Evolutionary conservation across 352 stramenopile species (phyloP), one percentile per base, ranked within the genome.

Genomic region (Phytophthora cactorum): DNA sequence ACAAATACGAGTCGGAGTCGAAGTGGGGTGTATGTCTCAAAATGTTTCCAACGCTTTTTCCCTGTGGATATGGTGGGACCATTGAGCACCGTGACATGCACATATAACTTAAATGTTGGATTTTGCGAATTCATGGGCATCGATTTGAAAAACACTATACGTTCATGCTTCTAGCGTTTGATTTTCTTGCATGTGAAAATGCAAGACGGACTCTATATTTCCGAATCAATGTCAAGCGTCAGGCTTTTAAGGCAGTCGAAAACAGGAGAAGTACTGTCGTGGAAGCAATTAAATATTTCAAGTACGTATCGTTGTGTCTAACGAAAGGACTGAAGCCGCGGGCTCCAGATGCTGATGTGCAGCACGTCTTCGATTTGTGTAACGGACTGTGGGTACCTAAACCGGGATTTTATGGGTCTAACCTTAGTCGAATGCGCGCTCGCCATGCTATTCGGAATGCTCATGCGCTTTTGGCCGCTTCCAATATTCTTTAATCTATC

Each of bases 401-500:
- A 28, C 51, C 63, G 1, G 58, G 57, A 0, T 70, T 68, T 29
- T 70, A 67, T 9, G 73, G 65, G 0, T 80, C 68, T 0, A 75
- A 77, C 27, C 17, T 46, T 10, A 34, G 56, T 10, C 44, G 62
- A 0, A 66, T 66, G 31, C 53, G 60, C n/a, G 70, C 57, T 3
- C 51, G 68, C 0, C 51, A 59, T 4, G 60, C n/a, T 79, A 0
- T 80, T 80, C n/a, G 68, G 64, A 0, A 61, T 74, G 22, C n/a
- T 75, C 0, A 66, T 69, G 12, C 49, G 68, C 7, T 72, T 77
- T 29, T 68, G 73, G 0, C 57, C 64, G 5, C 14, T 75, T 0
- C 73, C 77, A 2, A 2, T 72, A 71, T 77, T 49, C 22, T 70
- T 80, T 22, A 77, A 62, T 0, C 36, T 75, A 1, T 79, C 63